Evolutionary conservation across 768 basidiomycete species (phyloP).

Genomic region (Tulasnella sp.): DNA sequence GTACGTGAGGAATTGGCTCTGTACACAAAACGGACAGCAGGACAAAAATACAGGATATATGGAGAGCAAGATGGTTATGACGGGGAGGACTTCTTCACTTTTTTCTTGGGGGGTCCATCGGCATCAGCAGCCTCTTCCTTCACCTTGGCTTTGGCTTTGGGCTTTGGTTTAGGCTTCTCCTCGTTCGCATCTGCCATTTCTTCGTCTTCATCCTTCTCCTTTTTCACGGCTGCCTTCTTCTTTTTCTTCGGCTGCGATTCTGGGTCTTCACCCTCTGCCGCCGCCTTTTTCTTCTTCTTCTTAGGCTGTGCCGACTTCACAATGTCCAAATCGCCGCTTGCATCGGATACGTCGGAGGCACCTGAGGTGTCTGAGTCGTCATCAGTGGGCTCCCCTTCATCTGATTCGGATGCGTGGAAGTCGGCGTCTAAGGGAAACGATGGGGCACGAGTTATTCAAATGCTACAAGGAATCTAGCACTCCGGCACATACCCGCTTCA

Average conservation of each 20-base stretch:
- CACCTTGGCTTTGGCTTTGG: conserved; percentile 40
- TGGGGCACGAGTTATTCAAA: conserved; percentile 10
- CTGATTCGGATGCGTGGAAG: conserved; percentile 81
- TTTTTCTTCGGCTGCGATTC: conserved; percentile 46
- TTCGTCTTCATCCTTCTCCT: conserved; percentile 35
- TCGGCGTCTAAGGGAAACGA: conserved; percentile 64
- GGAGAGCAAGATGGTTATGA: background rate
- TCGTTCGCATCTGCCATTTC: conserved; percentile 38
- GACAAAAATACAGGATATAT: background rate
- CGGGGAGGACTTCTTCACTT: conserved; percentile 50
- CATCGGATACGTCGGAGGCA: conserved; percentile 74
- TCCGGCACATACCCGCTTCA: conserved; percentile 45
- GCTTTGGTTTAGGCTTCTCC: conserved; percentile 41
- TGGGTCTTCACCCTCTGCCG: conserved; percentile 41
- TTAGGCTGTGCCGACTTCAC: conserved; percentile 33
- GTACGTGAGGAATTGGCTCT: background rate
- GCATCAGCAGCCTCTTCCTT: conserved; percentile 38
- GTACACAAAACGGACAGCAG: background rate
- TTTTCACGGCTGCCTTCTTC: conserved; percentile 48
- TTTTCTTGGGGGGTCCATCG: conserved; percentile 69
- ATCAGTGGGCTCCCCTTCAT: conserved; percentile 84
- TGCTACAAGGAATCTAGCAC: conserved; percentile 42
- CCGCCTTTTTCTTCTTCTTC: conserved; percentile 61
- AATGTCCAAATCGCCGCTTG: conserved; percentile 37
- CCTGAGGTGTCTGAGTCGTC: conserved; percentile 54